Evolutionary conservation across 2,329 filamentous ascomycete genomes (phyloP).

Genomic region (Epicoccum sorghinum): DNA sequence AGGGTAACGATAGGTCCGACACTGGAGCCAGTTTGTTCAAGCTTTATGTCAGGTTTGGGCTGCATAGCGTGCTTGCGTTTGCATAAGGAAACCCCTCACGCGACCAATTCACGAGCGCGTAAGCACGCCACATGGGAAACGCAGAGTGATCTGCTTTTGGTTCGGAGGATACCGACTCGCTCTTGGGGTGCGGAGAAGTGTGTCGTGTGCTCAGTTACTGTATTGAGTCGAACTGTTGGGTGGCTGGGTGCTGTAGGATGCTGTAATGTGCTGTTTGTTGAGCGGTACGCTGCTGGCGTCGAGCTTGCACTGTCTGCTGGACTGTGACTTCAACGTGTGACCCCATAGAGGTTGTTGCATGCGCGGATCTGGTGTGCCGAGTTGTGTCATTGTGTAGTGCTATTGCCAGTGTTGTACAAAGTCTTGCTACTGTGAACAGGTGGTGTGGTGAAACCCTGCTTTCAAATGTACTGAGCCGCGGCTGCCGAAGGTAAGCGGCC

Average conservation of each 20-base stretch:
- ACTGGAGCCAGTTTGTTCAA: background rate
- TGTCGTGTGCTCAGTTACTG: slow-evolving; percentile 15
- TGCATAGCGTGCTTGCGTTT: background rate
- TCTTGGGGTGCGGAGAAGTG: too few relatives aligned
- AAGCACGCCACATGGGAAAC: slow-evolving; percentile 8
- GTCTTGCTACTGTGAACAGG: too few relatives aligned
- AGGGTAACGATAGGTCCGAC: background rate
- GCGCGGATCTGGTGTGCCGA: background rate
- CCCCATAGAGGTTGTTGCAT: background rate
- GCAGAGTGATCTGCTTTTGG: background rate
- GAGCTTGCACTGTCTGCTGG: background rate
- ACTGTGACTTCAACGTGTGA: too few relatives aligned
- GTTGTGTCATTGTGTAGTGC: too few relatives aligned
- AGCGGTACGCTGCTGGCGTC: background rate
- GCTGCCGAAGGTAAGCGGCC: background rate
- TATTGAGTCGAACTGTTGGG: background rate
- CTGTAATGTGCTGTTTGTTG: background rate
- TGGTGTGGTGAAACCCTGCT: too few relatives aligned
- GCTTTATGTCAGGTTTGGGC: slow-evolving; percentile 2
- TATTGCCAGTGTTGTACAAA: too few relatives aligned
- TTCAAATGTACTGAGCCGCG: background rate
- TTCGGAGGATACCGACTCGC: background rate
- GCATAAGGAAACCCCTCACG: slow-evolving; percentile 4
- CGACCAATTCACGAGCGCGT: slow-evolving; percentile 13
- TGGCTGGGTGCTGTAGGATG: background rate